phyloP scores from a whole-genome alignment of 495 filamentous ascomycete species.

The Penicillium turbatum region DNA sequence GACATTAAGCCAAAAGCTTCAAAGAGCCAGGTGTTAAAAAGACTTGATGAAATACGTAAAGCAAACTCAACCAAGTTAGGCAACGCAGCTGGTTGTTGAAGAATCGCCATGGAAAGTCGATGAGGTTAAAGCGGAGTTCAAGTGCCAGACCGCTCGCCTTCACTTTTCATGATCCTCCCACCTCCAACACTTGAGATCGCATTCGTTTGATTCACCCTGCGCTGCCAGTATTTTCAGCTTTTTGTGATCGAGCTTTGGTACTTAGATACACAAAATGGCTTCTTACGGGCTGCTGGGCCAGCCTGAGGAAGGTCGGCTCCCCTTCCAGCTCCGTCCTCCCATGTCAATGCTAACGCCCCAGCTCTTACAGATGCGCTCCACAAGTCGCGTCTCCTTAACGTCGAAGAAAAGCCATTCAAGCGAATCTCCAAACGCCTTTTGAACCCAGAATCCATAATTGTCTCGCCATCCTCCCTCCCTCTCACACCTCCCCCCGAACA shows the following conservation, averaged over 20 bases:
- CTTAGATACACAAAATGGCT: conserved; percentile 30
- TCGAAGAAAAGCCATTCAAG: conserved; percentile 92
- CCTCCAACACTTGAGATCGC: neutral
- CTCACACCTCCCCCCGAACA: conserved; percentile 69
- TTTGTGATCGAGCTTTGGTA: neutral
- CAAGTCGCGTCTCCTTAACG: conserved; percentile 80
- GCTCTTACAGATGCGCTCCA: conserved; percentile 68
- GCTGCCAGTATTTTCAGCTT: neutral
- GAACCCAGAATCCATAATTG: conserved; percentile 56
- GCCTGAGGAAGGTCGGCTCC: conserved; percentile 47
- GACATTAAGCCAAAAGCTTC: neutral
- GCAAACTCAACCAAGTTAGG: neutral
- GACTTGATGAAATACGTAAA: neutral
- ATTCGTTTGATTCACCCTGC: neutral
- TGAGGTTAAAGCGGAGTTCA: conserved; percentile 5
- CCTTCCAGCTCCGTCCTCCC: neutral
- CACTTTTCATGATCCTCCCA: conserved; percentile 14
- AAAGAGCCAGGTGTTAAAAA: too few species aligned
- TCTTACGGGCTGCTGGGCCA: conserved; percentile 48
- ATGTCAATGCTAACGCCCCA: conserved; percentile 18
- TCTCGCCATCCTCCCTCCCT: conserved; percentile 50
- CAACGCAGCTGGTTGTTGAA: conserved; percentile 4
- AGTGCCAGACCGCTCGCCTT: conserved; percentile 26
- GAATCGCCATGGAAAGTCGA: conserved; percentile 1
- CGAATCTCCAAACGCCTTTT: conserved; percentile 79